These are phyloP conservation scores for Laburnicola sp. DNA, from an alignment of 2,329 filamentous ascomycete species.

Conservation along the genomic window DNA sequence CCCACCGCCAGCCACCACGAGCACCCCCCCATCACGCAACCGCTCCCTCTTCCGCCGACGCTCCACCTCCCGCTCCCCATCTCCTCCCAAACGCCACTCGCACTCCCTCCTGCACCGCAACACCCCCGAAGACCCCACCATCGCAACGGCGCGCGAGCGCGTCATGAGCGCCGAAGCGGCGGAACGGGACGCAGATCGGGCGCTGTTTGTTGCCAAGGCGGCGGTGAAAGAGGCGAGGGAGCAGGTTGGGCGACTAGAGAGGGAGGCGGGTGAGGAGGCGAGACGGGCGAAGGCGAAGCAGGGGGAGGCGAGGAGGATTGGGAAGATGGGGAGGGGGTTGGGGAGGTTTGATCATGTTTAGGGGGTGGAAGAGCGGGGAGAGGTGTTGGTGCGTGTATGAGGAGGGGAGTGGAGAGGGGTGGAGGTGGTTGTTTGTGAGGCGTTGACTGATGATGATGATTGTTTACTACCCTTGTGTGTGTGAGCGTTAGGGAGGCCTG, in stretches of 20 bases:
- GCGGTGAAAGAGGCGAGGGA: conserved; percentile 66
- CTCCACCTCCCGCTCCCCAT: conserved; percentile 37
- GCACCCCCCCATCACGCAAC: conserved; percentile 29
- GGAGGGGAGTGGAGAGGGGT: not conserved
- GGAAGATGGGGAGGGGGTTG: conserved; percentile 69
- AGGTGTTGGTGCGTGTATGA: not conserved
- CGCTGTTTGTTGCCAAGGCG: conserved; percentile 60
- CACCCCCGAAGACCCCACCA: conserved; percentile 62
- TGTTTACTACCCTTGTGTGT: too few species aligned
- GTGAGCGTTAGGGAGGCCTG: too few species aligned
- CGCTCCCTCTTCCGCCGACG: conserved; percentile 45
- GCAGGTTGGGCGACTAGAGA: conserved; percentile 64
- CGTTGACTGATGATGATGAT: too few species aligned
- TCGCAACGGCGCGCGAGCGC: conserved; percentile 63
- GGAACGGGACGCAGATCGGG: conserved; percentile 67
- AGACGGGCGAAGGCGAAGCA: conserved; percentile 69
- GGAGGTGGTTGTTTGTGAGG: too few species aligned
- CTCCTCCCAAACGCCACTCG: conserved; percentile 33
- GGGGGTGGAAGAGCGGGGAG: not conserved
- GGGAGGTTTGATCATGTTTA: conserved; percentile 58
- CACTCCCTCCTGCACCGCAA: conserved; percentile 47
- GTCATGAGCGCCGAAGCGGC: conserved; percentile 65
- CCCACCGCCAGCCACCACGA: conserved; percentile 23
- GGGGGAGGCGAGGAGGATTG: conserved; percentile 65
- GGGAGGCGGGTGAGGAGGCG: conserved; percentile 59